phyloP scores from a whole-genome alignment of 2,329 filamentous ascomycete genomes.

The Apiospora rasikravindrae region DNA sequence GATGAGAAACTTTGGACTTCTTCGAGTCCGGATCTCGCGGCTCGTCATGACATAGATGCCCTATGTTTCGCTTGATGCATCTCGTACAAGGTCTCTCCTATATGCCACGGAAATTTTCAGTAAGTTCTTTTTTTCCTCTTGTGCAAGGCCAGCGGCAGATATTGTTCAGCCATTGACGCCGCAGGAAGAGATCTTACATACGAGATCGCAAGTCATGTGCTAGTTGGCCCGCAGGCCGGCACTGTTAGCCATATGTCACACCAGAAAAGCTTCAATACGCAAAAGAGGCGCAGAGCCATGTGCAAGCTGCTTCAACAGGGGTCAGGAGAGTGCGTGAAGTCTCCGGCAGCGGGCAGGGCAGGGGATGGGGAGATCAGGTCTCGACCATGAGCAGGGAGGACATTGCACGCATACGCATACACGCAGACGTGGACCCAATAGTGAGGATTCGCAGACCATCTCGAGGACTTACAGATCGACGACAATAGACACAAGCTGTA shows the following conservation, averaged over 20 bases:
- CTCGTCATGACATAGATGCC: slow-evolving; percentile 97
- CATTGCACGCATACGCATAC: slow-evolving; percentile 30
- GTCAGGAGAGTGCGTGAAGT: slow-evolving; percentile 25
- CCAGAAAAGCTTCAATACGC: slow-evolving; percentile 24
- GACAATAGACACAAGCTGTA: slow-evolving; percentile 86
- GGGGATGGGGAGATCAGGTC: slow-evolving; percentile 22
- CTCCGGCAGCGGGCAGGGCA: slow-evolving; percentile 29
- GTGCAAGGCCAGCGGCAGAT: slow-evolving; percentile 31
- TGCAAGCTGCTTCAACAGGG: slow-evolving; percentile 21
- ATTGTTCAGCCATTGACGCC: slow-evolving; percentile 36
- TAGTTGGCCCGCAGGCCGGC: slow-evolving; percentile 51
- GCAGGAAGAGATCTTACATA: slow-evolving; percentile 58
- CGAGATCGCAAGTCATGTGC: slow-evolving; percentile 94
- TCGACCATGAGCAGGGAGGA: slow-evolving; percentile 27
- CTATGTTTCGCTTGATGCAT: slow-evolving; percentile 98
- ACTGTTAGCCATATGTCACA: slow-evolving; percentile 51
- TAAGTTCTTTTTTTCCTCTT: slow-evolving; percentile 36
- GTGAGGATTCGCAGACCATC: slow-evolving; percentile 34
- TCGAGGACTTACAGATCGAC: slow-evolving; percentile 78
- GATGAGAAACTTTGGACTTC: slow-evolving; percentile 72
- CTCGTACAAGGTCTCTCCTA: slow-evolving; percentile 95
- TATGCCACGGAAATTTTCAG: slow-evolving; percentile 40
- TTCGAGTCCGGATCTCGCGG: slow-evolving; percentile 84
- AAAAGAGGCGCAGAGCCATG: slow-evolving; percentile 21
- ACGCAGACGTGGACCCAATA: slow-evolving; percentile 40